Evolutionary conservation across 306 rosid species (phyloP).

Genomic region (Trifolium dubium): DNA sequence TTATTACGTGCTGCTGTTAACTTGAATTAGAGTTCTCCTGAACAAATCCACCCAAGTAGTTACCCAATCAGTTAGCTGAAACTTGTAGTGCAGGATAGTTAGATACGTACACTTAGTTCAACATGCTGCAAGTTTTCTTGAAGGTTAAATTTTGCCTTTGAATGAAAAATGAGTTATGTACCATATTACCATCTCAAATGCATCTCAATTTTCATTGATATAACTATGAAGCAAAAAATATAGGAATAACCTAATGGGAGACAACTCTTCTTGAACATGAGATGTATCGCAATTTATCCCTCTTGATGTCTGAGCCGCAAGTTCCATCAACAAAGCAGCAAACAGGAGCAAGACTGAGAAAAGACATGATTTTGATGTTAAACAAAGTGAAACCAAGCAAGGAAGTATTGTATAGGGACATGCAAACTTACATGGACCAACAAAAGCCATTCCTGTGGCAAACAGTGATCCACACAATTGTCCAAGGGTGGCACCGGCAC

Average conservation of each 20-base stretch:
- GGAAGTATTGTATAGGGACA: constrained; percentile 11
- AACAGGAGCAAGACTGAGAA: constrained; percentile 69
- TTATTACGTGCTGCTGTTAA: not conserved
- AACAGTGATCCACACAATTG: constrained; percentile 92
- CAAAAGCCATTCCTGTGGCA: constrained; percentile 92
- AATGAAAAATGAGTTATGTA: not conserved
- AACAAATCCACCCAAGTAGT: not conserved
- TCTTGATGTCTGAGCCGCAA: constrained; percentile 84
- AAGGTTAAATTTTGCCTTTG: not conserved
- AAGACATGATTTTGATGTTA: constrained; percentile 25
- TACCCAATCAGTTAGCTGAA: not conserved
- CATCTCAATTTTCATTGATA: constrained; percentile 16
- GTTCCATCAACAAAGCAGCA: constrained; percentile 94
- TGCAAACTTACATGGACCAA: constrained; percentile 83
- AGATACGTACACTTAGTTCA: not conserved
- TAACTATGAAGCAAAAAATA: constrained; percentile 24
- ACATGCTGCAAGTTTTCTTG: not conserved
- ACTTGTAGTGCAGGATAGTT: not conserved
- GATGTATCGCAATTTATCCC: constrained; percentile 68
- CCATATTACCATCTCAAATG: not conserved
- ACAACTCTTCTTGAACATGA: constrained; percentile 56
- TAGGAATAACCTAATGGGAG: constrained; percentile 73
- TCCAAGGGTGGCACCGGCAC: constrained; percentile 99
- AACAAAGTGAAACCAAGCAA: constrained; percentile 23
- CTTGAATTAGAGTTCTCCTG: constrained; percentile 2